Conservation (phyloP, 208 protist genomes). For the Crithidia brevicula region DNA sequence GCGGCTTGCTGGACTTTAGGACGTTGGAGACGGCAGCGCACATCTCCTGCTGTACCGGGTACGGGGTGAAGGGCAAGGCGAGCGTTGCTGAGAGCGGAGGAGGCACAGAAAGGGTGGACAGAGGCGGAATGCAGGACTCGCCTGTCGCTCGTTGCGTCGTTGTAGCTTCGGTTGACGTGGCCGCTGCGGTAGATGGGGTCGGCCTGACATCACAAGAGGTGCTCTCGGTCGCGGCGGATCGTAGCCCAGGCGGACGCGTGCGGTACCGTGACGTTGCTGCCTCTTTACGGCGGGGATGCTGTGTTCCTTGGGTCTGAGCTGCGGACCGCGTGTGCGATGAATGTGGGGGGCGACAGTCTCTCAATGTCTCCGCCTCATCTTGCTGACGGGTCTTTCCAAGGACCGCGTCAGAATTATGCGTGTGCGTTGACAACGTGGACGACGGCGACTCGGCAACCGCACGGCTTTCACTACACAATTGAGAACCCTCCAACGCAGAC, state of each 20-base stretch:
- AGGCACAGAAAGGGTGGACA: background rate
- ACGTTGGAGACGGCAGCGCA: conserved; percentile 68
- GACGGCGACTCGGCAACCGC: too few species aligned
- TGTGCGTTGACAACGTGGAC: too few species aligned
- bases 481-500: too few species aligned
- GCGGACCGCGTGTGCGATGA: too few species aligned
- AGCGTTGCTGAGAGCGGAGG: conserved; percentile 3
- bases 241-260: conserved; percentile 6
- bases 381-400: too few species aligned
- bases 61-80: conserved; percentile 76
- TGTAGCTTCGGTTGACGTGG: background rate
- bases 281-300: background rate
- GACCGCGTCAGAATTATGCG: too few species aligned
- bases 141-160: background rate
- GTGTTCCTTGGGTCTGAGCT: too few species aligned
- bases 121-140: background rate
- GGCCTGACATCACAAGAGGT: background rate
- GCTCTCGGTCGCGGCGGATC: background rate
- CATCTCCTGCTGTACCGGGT: conserved; percentile 90
- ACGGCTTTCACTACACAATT: too few species aligned
- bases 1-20: conserved; percentile 33
- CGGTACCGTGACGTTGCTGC: background rate
- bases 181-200: background rate
- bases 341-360: too few species aligned
- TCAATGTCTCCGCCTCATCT: background rate